These are phyloP conservation scores for Cercospora sp. DNA, from an alignment of 2,329 filamentous ascomycete species.

Conservation along the genomic window DNA sequence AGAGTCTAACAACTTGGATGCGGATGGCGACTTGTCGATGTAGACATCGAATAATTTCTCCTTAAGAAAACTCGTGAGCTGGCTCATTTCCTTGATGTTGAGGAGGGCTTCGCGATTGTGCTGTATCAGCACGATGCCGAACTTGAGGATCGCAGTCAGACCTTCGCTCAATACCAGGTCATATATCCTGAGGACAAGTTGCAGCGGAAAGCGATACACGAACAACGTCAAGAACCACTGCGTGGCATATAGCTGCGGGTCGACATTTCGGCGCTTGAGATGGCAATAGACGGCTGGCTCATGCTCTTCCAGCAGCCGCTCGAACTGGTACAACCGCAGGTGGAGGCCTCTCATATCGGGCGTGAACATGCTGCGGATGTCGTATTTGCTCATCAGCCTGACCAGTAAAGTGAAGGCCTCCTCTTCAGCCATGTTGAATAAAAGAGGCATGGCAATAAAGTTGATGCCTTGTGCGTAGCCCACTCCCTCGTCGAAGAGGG, in stretches of 20 bases:
- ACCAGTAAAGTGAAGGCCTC: slow-evolving; percentile 94
- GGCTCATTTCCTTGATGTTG: slow-evolving; percentile 85
- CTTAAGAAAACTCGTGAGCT: slow-evolving; percentile 85
- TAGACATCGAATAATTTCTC: slow-evolving; percentile 95
- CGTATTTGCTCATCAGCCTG: slow-evolving; percentile 94
- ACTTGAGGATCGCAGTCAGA: slow-evolving; percentile 83
- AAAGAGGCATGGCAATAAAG: slow-evolving; percentile 91
- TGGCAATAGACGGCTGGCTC: slow-evolving; percentile 96
- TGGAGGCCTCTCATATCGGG: slow-evolving; percentile 96
- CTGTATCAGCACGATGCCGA: slow-evolving; percentile 93
- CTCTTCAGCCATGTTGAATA: slow-evolving; percentile 98
- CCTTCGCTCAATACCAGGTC: slow-evolving; percentile 93
- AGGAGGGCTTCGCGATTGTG: slow-evolving; percentile 81
- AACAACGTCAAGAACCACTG: slow-evolving; percentile 99
- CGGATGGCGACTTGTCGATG: slow-evolving; percentile 88
- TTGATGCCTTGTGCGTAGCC: slow-evolving; percentile 99
- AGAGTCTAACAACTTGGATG: slow-evolving; percentile 90
- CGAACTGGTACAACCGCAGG: slow-evolving; percentile 90
- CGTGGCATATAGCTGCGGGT: slow-evolving; percentile 90
- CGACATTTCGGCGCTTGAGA: slow-evolving; percentile 81
- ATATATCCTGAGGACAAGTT: slow-evolving; percentile 94
- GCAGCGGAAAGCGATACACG: slow-evolving; percentile 93
- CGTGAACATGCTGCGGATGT: slow-evolving; percentile 86
- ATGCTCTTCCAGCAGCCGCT: slow-evolving; percentile 86
- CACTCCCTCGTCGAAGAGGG: slow-evolving; percentile 88